phyloP scores from a whole-genome alignment of 202 grass and related monocot genomes.

The Eragrostis tef region DNA sequence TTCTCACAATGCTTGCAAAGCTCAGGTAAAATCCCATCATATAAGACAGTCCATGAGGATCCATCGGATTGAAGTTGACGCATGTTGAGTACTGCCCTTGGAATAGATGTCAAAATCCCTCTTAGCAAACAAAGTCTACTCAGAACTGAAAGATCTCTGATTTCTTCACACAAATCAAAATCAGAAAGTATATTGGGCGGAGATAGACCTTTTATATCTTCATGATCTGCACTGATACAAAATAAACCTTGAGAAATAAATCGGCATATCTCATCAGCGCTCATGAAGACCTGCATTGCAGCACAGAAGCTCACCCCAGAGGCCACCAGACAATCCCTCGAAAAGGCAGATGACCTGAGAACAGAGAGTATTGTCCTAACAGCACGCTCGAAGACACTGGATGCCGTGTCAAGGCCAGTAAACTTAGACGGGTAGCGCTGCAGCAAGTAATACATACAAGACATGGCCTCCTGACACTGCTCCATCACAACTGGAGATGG shows the following conservation, averaged over 20 bases:
- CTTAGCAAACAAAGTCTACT: slow-evolving; percentile 93
- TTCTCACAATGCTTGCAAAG: slow-evolving; percentile 93
- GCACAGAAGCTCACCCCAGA: slow-evolving; percentile 94
- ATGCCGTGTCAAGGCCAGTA: slow-evolving; percentile 56
- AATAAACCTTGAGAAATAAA: slow-evolving; percentile 86
- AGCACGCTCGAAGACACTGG: slow-evolving; percentile 61
- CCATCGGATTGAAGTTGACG: slow-evolving; percentile 48
- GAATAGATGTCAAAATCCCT: slow-evolving; percentile 88
- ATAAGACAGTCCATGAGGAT: slow-evolving; percentile 79
- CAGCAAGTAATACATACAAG: slow-evolving; percentile 98
- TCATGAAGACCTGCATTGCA: slow-evolving; percentile 82
- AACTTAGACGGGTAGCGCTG: slow-evolving; percentile 84
- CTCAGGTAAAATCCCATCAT: slow-evolving; percentile 85
- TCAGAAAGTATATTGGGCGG: slow-evolving; percentile 40
- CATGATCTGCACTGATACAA: slow-evolving; percentile 27
- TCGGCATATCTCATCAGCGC: slow-evolving; percentile 51
- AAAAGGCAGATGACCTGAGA: slow-evolving; percentile 87
- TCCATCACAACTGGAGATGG: slow-evolving; percentile 92
- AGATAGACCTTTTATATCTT: slow-evolving; percentile 26
- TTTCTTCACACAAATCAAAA: slow-evolving; percentile 59
- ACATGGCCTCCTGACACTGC: slow-evolving; percentile 97
- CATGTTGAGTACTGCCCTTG: slow-evolving; percentile 71
- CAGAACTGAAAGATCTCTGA: slow-evolving; percentile 72
- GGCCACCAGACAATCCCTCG: slow-evolving; percentile 92
- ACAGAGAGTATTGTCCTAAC: slow-evolving; percentile 74